Evolutionary conservation across 2,329 filamentous ascomycete species (phyloP).

Genomic region (Epichloe baconii): DNA sequence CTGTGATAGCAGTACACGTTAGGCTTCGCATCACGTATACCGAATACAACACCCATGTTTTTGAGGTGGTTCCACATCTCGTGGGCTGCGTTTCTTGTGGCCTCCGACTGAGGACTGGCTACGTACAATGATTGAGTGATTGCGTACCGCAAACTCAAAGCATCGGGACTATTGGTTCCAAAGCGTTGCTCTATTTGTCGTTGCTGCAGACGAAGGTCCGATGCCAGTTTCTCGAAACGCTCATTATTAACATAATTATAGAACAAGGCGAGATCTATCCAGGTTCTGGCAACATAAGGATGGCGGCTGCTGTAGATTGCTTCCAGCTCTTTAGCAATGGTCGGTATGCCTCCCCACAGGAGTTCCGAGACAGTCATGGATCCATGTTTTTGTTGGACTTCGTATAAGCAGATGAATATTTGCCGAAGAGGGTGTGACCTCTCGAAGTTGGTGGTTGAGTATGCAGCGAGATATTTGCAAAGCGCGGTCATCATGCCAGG

Average conservation of each 20-base stretch:
- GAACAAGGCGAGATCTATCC: slow-evolving; percentile 28
- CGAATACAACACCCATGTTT: slow-evolving; percentile 21
- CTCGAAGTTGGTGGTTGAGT: slow-evolving; percentile 29
- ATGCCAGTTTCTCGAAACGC: slow-evolving; percentile 23
- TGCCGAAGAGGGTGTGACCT: slow-evolving; percentile 29
- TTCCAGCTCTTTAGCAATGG: slow-evolving; percentile 30
- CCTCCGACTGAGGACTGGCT: slow-evolving; percentile 20
- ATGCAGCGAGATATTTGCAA: slow-evolving; percentile 31
- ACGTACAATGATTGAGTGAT: slow-evolving; percentile 27
- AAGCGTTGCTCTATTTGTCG: slow-evolving; percentile 22
- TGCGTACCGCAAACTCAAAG: slow-evolving; percentile 26
- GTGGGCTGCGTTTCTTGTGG: slow-evolving; percentile 22
- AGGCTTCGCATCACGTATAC: slow-evolving; percentile 23
- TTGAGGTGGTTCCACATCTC: slow-evolving; percentile 26
- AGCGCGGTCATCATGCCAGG: slow-evolving; percentile 32
- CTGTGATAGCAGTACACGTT: slow-evolving; percentile 31
- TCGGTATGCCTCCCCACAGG: slow-evolving; percentile 27
- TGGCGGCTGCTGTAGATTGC: slow-evolving; percentile 30
- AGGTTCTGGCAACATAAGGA: slow-evolving; percentile 29
- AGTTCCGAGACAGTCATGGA: slow-evolving; percentile 28
- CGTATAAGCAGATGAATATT: slow-evolving; percentile 29
- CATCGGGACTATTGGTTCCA: slow-evolving; percentile 21
- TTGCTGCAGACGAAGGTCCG: slow-evolving; percentile 24
- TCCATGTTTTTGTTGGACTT: slow-evolving; percentile 32
- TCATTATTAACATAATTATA: slow-evolving; percentile 25